Evolutionary conservation across 2,329 filamentous ascomycete species (phyloP).

Genomic region (Aspergillus puulaauensis): DNA sequence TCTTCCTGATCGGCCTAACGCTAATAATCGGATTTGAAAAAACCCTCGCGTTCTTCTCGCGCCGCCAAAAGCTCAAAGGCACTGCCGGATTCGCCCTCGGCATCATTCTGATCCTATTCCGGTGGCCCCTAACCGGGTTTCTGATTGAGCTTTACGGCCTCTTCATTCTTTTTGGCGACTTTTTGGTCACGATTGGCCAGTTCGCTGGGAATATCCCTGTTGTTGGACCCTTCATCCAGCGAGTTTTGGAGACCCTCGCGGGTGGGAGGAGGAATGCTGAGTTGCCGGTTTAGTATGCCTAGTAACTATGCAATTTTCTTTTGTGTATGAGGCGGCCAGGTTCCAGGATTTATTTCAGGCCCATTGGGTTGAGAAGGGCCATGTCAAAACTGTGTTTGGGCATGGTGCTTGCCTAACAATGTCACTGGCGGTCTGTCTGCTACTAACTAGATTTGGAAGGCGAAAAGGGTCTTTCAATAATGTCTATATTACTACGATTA

Average conservation of each 20-base stretch:
- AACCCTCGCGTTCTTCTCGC: conserved; percentile 90
- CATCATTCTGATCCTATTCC: conserved; percentile 78
- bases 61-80: conserved; percentile 87
- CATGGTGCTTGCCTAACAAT: too few species aligned
- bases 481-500: conserved; percentile 7
- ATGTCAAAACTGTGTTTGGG: background rate
- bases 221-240: conserved; percentile 80
- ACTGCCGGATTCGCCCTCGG: conserved; percentile 84
- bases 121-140: conserved; percentile 92
- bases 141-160: conserved; percentile 90
- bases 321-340: background rate
- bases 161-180: conserved; percentile 90
- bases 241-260: conserved; percentile 68
- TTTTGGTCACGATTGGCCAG: conserved; percentile 85
- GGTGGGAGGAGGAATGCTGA: conserved; percentile 71
- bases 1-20: conserved; percentile 94
- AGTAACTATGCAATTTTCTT: background rate
- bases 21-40: conserved; percentile 93
- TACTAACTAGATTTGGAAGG: background rate
- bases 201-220: conserved; percentile 84
- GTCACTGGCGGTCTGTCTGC: background rate
- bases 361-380: background rate
- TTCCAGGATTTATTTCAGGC: background rate
- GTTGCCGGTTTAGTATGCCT: conserved; percentile 44
- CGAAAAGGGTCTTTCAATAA: background rate